Conservation (phyloP, 768 basidiomycete species). For the Xerocomus brunneocitrinus region DNA sequence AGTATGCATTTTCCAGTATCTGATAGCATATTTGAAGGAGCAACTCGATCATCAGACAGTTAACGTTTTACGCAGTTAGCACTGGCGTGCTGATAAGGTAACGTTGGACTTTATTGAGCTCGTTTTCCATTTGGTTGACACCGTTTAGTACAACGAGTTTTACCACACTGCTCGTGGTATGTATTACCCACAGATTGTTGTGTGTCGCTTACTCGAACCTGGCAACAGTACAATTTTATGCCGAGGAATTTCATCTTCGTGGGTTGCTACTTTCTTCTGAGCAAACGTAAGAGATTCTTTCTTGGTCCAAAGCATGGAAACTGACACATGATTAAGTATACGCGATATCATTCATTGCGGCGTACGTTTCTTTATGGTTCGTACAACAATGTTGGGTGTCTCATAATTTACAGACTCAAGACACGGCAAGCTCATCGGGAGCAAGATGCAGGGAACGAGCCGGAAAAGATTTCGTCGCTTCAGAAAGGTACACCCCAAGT, state of each 20-base stretch:
- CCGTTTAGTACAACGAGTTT: constrained; percentile 30
- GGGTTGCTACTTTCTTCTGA: constrained; percentile 58
- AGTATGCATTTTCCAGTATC: not conserved
- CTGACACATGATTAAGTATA: constrained; percentile 41
- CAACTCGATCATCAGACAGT: constrained; percentile 51
- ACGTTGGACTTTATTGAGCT: not conserved
- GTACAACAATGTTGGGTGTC: not conserved
- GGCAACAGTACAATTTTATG: constrained; percentile 50
- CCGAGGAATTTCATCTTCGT: constrained; percentile 56
- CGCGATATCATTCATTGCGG: constrained; percentile 61
- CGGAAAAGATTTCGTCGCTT: constrained; percentile 23
- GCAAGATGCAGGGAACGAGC: constrained; percentile 47
- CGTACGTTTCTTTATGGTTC: constrained; percentile 36
- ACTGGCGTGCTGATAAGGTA: constrained; percentile 63
- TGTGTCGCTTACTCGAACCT: not conserved
- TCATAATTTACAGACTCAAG: constrained; percentile 45
- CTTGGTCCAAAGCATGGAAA: not conserved
- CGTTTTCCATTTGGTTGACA: not conserved
- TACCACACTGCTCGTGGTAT: constrained; percentile 52
- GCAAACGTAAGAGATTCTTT: constrained; percentile 48
- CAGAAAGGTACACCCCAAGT: constrained; percentile 18
- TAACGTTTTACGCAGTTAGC: constrained; percentile 59
- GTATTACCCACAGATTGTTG: constrained; percentile 13
- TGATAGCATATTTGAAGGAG: constrained; percentile 33
- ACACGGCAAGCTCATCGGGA: constrained; percentile 53